A percentile compares a stretch with the other conserved stretches of the same genome.
Evolutionary conservation across 2,329 filamentous ascomycete species (phyloP).

Genomic region (Seiridium unicorne): DNA sequence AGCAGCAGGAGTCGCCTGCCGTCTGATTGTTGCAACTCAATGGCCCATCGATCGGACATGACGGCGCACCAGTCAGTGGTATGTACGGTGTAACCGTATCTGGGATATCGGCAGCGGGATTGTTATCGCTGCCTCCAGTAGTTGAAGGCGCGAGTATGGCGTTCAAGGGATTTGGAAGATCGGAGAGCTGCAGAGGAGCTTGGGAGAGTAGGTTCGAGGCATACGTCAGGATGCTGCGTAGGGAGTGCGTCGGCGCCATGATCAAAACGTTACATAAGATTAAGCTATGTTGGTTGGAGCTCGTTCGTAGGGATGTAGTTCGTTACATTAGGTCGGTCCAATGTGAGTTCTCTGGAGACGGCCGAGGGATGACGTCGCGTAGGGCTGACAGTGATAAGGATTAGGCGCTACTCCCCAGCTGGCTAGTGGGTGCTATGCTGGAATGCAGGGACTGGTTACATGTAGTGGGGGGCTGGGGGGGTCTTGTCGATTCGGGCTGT

Average conservation of each 20-base stretch:
- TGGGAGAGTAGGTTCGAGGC: constrained; percentile 32
- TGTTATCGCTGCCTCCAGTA: constrained; percentile 6
- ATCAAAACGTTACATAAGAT: not conserved
- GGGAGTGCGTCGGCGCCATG: constrained; percentile 25
- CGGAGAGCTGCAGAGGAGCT: constrained; percentile 22
- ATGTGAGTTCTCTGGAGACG: not conserved
- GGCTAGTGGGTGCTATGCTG: not conserved
- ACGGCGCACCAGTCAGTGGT: constrained; percentile 32
- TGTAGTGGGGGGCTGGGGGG: no score
- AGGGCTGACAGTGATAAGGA: not conserved
- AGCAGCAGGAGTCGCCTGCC: constrained; percentile 38
- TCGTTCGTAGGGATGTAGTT: no score
- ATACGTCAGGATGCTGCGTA: constrained; percentile 30
- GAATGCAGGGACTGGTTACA: not conserved
- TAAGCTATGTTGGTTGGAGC: no score
- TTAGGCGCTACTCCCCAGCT: not conserved
- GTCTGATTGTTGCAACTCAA: constrained; percentile 39
- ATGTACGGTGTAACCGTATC: constrained; percentile 29
- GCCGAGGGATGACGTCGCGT: not conserved
- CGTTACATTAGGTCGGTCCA: not conserved
- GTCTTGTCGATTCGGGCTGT: no score
- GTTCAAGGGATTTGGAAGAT: constrained; percentile 19
- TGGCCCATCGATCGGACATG: constrained; percentile 39
- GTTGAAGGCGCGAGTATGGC: constrained; percentile 15
- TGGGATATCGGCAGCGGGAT: constrained; percentile 4